Conservation (phyloP, 2,329 filamentous ascomycete genomes). For the Sclerotinia spermophila region DNA sequence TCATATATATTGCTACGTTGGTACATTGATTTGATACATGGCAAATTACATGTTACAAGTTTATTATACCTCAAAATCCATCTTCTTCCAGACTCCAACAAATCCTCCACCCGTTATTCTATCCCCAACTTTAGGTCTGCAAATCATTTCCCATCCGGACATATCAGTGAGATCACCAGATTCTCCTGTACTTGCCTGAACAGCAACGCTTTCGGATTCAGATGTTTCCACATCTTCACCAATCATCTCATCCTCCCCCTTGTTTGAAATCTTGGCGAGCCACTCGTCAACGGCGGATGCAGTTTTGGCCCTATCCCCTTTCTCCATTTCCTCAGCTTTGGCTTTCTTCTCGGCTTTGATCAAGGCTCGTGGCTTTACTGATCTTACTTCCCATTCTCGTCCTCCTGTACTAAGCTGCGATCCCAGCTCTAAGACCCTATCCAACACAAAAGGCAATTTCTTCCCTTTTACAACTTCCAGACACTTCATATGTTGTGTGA, state of each 20-base stretch:
- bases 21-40: background rate
- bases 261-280: background rate
- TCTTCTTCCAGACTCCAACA: slow-evolving; percentile 43
- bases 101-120: slow-evolving; percentile 49
- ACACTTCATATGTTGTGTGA: slow-evolving; percentile 72
- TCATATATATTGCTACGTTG: background rate
- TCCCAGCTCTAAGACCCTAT: slow-evolving; percentile 58
- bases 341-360: slow-evolving; percentile 27
- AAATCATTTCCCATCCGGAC: slow-evolving; percentile 45
- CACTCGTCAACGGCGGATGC: background rate
- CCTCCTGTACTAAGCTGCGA: slow-evolving; percentile 49
- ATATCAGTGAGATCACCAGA: background rate
- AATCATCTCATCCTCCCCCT: background rate
- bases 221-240: background rate
- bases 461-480: slow-evolving; percentile 51
- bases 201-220: background rate
- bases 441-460: slow-evolving; percentile 51
- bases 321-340: slow-evolving; percentile 8
- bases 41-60: background rate
- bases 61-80: slow-evolving; percentile 14
- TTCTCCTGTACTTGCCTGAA: background rate
- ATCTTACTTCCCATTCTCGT: slow-evolving; percentile 61
- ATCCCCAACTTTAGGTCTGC: slow-evolving; percentile 48
- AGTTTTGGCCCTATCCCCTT: background rate
- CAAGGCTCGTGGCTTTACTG: slow-evolving; percentile 38